Evolutionary conservation across 768 basidiomycete genomes (phyloP).

Genomic region (Suillus fuscotomentosus): DNA sequence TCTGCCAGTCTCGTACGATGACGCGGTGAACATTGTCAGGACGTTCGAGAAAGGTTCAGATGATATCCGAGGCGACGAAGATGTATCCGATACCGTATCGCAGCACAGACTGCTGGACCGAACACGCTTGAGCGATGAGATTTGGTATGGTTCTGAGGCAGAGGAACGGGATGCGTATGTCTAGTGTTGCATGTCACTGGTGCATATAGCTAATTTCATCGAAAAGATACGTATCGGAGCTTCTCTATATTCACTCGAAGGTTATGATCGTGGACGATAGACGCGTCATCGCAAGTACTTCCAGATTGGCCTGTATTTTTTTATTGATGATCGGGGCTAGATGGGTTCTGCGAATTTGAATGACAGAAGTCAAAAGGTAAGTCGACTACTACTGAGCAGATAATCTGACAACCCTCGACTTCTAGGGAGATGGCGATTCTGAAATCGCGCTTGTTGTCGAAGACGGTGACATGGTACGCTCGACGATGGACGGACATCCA

Average conservation of each 20-base stretch:
- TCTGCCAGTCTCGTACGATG: conserved; percentile 64
- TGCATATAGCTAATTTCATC: conserved; percentile 4
- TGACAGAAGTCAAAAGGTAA: conserved; percentile 77
- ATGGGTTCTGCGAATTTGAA: conserved; percentile 95
- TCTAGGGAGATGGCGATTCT: conserved; percentile 87
- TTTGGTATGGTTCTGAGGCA: conserved; percentile 80
- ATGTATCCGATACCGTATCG: conserved; percentile 72
- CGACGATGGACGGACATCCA: conserved; percentile 74
- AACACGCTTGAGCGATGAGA: conserved; percentile 66
- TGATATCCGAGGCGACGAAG: conserved; percentile 52
- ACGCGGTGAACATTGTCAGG: conserved; percentile 65
- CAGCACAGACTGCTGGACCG: conserved; percentile 75
- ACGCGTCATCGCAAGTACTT: conserved; percentile 72
- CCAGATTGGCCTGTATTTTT: background rate
- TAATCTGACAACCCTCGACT: background rate
- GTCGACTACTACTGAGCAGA: background rate
- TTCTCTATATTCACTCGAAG: conserved; percentile 84
- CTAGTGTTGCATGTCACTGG: conserved; percentile 3
- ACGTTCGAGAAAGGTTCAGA: conserved; percentile 70
- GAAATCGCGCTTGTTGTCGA: conserved; percentile 94
- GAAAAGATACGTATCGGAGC: conserved; percentile 71
- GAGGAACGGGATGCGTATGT: conserved; percentile 82
- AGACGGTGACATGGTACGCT: conserved; percentile 74
- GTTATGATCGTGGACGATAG: conserved; percentile 95
- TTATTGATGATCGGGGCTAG: conserved; percentile 33